These are phyloP conservation scores for Paraphoma chrysanthemicola DNA, from an alignment of 2,329 filamentous ascomycete genomes.

Conservation along the genomic window DNA sequence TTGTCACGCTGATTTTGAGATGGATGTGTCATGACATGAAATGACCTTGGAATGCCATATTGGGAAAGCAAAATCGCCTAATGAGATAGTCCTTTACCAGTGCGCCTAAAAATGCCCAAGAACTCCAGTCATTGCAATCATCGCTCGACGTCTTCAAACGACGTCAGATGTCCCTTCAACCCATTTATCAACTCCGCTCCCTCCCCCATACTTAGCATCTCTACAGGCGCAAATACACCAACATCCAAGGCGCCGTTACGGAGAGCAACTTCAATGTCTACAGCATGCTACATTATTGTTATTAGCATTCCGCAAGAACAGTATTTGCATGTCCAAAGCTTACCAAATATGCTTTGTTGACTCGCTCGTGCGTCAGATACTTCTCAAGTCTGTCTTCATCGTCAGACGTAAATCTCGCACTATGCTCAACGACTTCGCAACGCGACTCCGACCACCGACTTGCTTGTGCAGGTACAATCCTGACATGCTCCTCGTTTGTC, in stretches of 20 bases:
- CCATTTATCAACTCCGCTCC: constrained; percentile 46
- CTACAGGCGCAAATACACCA: constrained; percentile 59
- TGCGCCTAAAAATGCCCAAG: not conserved
- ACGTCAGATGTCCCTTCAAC: constrained; percentile 28
- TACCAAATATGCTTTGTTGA: constrained; percentile 48
- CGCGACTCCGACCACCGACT: constrained; percentile 20
- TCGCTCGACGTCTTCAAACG: not conserved
- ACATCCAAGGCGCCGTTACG: constrained; percentile 57
- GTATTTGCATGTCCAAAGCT: constrained; percentile 15
- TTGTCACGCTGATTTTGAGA: not conserved
- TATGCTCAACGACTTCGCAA: constrained; percentile 16
- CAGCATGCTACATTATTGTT: constrained; percentile 51
- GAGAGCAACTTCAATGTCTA: constrained; percentile 64
- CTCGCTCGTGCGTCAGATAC: constrained; percentile 24
- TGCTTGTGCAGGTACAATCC: constrained; percentile 19
- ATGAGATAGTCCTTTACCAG: not conserved
- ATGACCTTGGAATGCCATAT: not conserved
- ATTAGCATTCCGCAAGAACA: constrained; percentile 18
- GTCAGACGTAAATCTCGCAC: not conserved
- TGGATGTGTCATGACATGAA: not conserved
- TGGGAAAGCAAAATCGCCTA: not conserved
- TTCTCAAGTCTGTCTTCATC: constrained; percentile 5
- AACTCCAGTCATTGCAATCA: not conserved
- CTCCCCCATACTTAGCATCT: constrained; percentile 50
- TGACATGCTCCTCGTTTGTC: constrained; percentile 10